A percentile compares a stretch with the other conserved stretches of the same genome.
These are phyloP conservation scores for Dothidotthia symphoricarpi DNA, from an alignment of 2,329 filamentous ascomycete species.

Conservation along the genomic window DNA sequence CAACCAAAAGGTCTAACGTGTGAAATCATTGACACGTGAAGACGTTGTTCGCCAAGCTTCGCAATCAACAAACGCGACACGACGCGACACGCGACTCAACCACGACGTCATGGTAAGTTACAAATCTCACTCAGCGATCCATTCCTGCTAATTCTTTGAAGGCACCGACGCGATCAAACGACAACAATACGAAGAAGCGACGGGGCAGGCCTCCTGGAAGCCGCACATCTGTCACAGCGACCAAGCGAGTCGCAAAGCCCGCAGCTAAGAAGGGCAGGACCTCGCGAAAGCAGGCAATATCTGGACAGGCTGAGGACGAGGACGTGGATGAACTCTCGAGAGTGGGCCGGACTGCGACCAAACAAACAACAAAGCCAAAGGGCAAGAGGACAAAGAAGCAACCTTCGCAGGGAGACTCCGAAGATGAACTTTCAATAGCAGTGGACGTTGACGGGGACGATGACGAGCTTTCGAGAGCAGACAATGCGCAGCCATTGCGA, in stretches of 20 bases:
- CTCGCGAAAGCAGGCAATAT: conserved; percentile 13
- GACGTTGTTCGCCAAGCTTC: conserved; percentile 1
- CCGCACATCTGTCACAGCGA: conserved; percentile 15
- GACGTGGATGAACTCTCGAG: conserved; percentile 7
- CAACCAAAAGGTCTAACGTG: too few relatives aligned
- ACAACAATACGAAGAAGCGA: conserved; percentile 16
- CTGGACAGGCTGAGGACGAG: conserved; percentile 11
- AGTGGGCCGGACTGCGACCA: background rate
- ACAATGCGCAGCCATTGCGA: conserved; percentile 3
- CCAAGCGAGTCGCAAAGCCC: conserved; percentile 15
- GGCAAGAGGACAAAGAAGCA: background rate
- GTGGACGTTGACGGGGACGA: conserved; percentile 10
- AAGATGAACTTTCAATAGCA: conserved; percentile 7
- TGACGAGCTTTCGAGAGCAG: conserved; percentile 11
- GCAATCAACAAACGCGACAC: conserved; percentile 10
- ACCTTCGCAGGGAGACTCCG: background rate
- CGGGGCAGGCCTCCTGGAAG: conserved; percentile 27
- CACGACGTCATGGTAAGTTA: conserved; percentile 34
- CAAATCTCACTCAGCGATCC: background rate
- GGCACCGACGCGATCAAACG: conserved; percentile 25
- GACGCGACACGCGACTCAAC: conserved; percentile 16
- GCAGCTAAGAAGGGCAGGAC: conserved; percentile 8
- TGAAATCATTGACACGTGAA: conserved; percentile 6
- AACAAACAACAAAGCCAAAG: too few relatives aligned
- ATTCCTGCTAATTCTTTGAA: conserved; percentile 15